Conservation (phyloP, 108 stramenopile species). For the Bacterosira constricta region DNA sequence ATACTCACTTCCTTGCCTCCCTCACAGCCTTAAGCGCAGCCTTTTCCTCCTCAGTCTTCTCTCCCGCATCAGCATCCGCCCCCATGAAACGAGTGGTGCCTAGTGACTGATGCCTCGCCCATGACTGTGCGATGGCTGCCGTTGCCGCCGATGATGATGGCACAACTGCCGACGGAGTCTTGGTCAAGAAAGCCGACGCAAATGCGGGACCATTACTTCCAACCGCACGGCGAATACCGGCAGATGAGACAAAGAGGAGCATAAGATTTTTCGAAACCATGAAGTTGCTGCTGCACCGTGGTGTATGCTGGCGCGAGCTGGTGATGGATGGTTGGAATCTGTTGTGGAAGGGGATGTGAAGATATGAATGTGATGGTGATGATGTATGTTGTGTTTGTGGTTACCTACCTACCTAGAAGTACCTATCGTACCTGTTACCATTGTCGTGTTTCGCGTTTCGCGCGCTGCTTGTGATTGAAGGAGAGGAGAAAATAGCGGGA, state of each 20-base stretch:
- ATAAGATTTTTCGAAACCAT: constrained; percentile 12
- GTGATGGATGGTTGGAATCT: neutral
- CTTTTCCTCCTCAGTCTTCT: constrained; percentile 84
- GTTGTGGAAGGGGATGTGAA: too few species aligned
- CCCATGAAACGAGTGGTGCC: constrained; percentile 34
- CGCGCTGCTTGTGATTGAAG: too few species aligned
- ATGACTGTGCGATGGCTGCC: too few species aligned
- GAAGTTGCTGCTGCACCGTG: neutral
- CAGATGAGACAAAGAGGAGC: constrained; percentile 21
- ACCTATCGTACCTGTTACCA: too few species aligned
- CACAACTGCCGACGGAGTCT: neutral
- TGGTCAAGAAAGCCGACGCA: constrained; percentile 17
- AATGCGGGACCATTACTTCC: neutral
- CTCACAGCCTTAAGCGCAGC: constrained; percentile 72
- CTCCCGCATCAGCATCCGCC: constrained; percentile 35
- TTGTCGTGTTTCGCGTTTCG: too few species aligned
- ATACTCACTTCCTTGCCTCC: constrained; percentile 77
- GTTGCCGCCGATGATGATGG: neutral
- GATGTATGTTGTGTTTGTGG: too few species aligned
- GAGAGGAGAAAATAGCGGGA: neutral
- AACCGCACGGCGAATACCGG: constrained; percentile 8
- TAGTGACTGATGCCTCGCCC: too few species aligned
- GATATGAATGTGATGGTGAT: too few species aligned
- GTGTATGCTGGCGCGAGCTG: neutral
- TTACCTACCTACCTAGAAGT: too few species aligned